phyloP scores from a whole-genome alignment of 345 rosid genomes.

The Mallotus nudiflorus region DNA sequence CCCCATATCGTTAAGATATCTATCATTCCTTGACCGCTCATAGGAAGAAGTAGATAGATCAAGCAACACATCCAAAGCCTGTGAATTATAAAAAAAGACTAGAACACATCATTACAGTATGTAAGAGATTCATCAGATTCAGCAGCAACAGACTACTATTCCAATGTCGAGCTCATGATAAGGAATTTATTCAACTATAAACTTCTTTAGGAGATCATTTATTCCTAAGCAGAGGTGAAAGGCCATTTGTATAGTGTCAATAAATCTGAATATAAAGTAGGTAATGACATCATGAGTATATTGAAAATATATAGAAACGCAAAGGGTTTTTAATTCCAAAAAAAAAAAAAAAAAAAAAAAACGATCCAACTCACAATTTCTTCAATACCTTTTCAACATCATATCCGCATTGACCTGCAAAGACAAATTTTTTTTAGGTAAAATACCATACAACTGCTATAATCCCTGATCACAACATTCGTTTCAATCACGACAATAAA shows the following conservation, averaged over 20 bases:
- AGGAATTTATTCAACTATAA: not conserved
- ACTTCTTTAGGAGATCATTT: not conserved
- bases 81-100: slow-evolving; percentile 19
- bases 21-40: slow-evolving; percentile 41
- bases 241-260: no score
- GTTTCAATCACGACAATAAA: no score
- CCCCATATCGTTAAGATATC: slow-evolving; percentile 16
- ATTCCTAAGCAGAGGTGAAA: not conserved
- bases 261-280: no score
- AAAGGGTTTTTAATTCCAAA: no score
- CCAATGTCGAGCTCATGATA: slow-evolving; percentile 3
- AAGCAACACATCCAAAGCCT: slow-evolving; percentile 79
- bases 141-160: not conserved
- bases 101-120: not conserved
- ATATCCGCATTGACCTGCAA: slow-evolving; percentile 81
- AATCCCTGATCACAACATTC: no score
- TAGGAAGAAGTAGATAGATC: slow-evolving; percentile 58
- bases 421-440: slow-evolving; percentile 17
- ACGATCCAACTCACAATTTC: slow-evolving; percentile 13
- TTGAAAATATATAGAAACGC: no score
- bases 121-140: not conserved
- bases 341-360: not conserved
- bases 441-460: slow-evolving; percentile 11
- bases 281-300: no score
- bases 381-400: slow-evolving; percentile 67